These are phyloP conservation scores for Ilyonectria destructans DNA, from an alignment of 2,329 filamentous ascomycete species.

Conservation along the genomic window DNA sequence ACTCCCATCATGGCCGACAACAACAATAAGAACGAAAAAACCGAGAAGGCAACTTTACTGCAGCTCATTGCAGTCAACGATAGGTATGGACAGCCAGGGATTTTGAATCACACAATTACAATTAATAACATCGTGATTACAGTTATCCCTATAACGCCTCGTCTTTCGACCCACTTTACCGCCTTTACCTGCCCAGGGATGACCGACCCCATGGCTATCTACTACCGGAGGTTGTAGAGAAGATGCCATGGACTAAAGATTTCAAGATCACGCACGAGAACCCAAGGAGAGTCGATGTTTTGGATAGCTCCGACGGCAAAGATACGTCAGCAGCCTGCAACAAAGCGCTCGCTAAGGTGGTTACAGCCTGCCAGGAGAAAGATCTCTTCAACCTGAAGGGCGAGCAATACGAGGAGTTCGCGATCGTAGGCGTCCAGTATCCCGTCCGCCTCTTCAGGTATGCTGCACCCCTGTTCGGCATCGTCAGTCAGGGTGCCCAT, in stretches of 20 bases:
- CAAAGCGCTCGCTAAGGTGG: not conserved
- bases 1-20: not conserved
- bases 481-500: not conserved
- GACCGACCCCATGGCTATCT: conserved; percentile 1
- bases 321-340: not conserved
- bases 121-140: not conserved
- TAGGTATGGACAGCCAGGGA: conserved; percentile 1
- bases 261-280: conserved; percentile 4
- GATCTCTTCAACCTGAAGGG: conserved; percentile 2
- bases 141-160: not conserved
- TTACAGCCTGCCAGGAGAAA: conserved; percentile 4
- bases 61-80: not conserved
- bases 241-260: not conserved
- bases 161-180: not conserved
- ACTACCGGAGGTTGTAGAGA: not conserved
- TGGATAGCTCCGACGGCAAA: not conserved
- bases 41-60: not conserved
- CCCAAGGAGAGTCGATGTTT: conserved; percentile 3
- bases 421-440: not conserved
- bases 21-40: not conserved
- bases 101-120: not conserved
- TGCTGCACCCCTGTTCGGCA: not conserved
- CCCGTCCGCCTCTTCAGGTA: not conserved
- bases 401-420: conserved; percentile 1
- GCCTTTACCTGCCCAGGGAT: not conserved